Evolutionary conservation across 805 yeast species (phyloP), one percentile per base, ranked within the genome.

Genomic region (Starmera pachycereana): DNA sequence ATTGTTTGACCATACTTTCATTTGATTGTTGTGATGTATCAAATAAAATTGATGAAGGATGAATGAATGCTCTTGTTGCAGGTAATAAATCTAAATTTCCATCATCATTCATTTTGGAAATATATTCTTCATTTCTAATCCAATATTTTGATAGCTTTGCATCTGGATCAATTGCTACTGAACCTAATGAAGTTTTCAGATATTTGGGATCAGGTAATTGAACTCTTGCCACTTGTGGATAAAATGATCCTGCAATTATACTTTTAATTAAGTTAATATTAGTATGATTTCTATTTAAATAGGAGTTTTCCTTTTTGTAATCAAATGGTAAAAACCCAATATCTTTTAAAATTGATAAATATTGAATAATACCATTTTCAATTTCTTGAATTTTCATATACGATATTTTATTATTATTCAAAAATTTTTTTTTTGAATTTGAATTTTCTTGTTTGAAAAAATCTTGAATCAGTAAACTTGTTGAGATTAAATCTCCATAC

Each of bases 131-230:
- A 50, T 76, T 76, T 47, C 84, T 63, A 35, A 82, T 70, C 83
- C 88, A 88, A 38, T 78, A 75, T 53, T 79, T 81, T 42, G 81
- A 80, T 43, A 69, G 65, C 41, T 68, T 72, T 3, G 89, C 83
- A 52, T 89, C 96, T 0, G 88, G 84, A 50, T 89, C 96, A n/a
- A 76, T 69, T 40, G 84, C 89, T 35, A 90, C 71, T 0, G 97
- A 74, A 18, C 98, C 98, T 0, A 78, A 70, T 29, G 79, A 63
- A 2, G 86, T 76, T 31, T 78, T 72, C 35, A 76, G 62, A 56
- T 63, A 90, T 52, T 83, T 85, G 4, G 89, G 76, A 44, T 86
- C 88, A 0, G 97, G 97, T 16, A 76, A 63, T 51, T 82, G 87
- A 4, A 87, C 84, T 45, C 86, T 69, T 0, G 92, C 89, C 29